A percentile compares a stretch with the other conserved stretches of the same genome.
phyloP scores from a whole-genome alignment of 2,329 filamentous ascomycete genomes.

The Botrytis fragariae region DNA sequence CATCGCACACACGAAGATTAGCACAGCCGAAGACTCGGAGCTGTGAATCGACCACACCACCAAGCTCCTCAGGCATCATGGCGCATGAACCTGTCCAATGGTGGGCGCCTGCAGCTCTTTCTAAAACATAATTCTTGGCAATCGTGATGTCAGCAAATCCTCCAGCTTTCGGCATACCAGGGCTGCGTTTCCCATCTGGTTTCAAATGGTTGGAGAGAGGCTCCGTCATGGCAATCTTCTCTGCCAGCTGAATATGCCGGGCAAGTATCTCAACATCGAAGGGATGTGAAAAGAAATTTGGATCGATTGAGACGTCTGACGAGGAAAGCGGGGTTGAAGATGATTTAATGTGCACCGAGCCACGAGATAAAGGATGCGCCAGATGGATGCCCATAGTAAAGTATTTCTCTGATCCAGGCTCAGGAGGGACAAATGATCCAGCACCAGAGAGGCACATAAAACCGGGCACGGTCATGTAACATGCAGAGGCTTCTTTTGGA shows the following conservation, averaged over 20 bases:
- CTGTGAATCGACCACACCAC: slow-evolving; percentile 12
- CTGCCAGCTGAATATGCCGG: slow-evolving; percentile 39
- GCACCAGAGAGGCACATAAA: neutral
- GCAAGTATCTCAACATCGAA: slow-evolving; percentile 39
- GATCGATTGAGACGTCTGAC: slow-evolving; percentile 42
- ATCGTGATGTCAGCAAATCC: slow-evolving; percentile 1
- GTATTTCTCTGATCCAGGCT: slow-evolving; percentile 18
- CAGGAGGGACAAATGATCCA: neutral
- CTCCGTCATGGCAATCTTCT: slow-evolving; percentile 37
- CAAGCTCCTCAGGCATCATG: slow-evolving; percentile 16
- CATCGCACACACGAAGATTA: too few relatives aligned
- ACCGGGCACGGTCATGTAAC: too few relatives aligned
- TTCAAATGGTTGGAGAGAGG: slow-evolving; percentile 39
- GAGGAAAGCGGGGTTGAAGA: slow-evolving; percentile 18
- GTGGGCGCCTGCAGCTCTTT: slow-evolving; percentile 3
- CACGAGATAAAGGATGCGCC: slow-evolving; percentile 43
- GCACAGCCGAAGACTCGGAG: neutral
- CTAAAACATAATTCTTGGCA: slow-evolving; percentile 17
- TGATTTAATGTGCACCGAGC: slow-evolving; percentile 44
- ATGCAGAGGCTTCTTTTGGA: too few relatives aligned
- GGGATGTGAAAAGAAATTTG: slow-evolving; percentile 41
- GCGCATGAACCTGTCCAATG: slow-evolving; percentile 24
- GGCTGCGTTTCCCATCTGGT: neutral
- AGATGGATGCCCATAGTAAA: slow-evolving; percentile 39
- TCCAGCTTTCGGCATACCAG: slow-evolving; percentile 1